Evolutionary conservation across 441 rosid genomes (phyloP).

Genomic region (Arabidopsis lyrata): DNA sequence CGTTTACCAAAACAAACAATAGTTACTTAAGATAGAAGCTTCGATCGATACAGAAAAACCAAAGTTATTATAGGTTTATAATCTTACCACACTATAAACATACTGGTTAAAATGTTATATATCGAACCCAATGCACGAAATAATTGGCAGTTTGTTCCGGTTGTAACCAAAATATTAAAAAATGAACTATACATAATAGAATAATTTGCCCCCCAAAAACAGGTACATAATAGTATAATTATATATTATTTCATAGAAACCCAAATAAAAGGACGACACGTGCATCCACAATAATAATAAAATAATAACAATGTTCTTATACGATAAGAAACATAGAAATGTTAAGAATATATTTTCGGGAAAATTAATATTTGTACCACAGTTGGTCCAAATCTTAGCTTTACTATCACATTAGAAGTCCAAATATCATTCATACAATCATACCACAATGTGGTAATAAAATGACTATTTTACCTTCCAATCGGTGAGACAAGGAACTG

Average conservation of each 20-base stretch:
- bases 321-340: not conserved
- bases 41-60: not conserved
- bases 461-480: too few species aligned
- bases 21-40: not conserved
- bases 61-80: not conserved
- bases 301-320: not conserved
- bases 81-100: not conserved
- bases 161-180: not conserved
- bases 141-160: not conserved
- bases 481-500: too few species aligned
- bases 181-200: not conserved
- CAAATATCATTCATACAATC: too few species aligned
- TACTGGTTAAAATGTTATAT: not conserved
- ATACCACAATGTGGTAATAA: too few species aligned
- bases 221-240: not conserved
- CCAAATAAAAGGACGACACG: not conserved
- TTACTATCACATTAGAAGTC: too few species aligned
- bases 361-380: too few species aligned
- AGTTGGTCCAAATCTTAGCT: too few species aligned
- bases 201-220: too few species aligned
- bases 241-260: not conserved
- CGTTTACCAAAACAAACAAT: not conserved
- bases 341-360: too few species aligned
- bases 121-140: not conserved
- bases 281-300: not conserved